Conservation (phyloP, 495 filamentous ascomycete genomes). For the Evansstolkia leycettana region DNA sequence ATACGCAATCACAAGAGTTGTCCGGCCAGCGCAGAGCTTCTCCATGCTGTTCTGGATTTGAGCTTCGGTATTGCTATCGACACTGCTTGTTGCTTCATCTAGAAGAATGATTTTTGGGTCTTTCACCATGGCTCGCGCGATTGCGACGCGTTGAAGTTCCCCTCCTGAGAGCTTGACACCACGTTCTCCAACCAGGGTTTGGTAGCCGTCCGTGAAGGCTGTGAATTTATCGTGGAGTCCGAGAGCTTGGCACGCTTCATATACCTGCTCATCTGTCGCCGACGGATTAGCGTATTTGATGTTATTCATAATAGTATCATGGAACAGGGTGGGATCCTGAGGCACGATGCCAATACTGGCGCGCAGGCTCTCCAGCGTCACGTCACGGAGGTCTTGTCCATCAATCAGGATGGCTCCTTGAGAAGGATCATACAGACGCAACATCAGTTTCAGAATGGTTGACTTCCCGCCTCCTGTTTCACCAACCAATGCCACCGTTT, state of each 20-base stretch:
- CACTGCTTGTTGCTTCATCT: constrained; percentile 45
- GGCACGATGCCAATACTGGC: constrained; percentile 61
- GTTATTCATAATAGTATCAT: constrained; percentile 63
- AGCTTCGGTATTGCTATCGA: constrained; percentile 42
- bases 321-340: constrained; percentile 55
- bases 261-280: constrained; percentile 51
- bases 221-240: constrained; percentile 58
- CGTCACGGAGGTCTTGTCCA: constrained; percentile 56
- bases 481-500: constrained; percentile 66
- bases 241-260: constrained; percentile 58
- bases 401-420: constrained; percentile 58
- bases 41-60: constrained; percentile 36
- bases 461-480: constrained; percentile 68
- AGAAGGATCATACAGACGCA: constrained; percentile 58
- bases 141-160: constrained; percentile 64
- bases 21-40: constrained; percentile 12
- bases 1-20: constrained; percentile 25
- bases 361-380: constrained; percentile 54
- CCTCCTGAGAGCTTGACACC: constrained; percentile 63
- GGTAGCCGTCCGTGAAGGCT: constrained; percentile 50
- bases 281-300: constrained; percentile 53
- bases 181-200: constrained; percentile 48
- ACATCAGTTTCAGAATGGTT: constrained; percentile 59
- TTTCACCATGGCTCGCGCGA: constrained; percentile 47
- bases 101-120: constrained; percentile 40